Base-by-base conservation (phyloP, 371 early-diverging fungal genomes). In the Chytridiales sp. region DNA sequence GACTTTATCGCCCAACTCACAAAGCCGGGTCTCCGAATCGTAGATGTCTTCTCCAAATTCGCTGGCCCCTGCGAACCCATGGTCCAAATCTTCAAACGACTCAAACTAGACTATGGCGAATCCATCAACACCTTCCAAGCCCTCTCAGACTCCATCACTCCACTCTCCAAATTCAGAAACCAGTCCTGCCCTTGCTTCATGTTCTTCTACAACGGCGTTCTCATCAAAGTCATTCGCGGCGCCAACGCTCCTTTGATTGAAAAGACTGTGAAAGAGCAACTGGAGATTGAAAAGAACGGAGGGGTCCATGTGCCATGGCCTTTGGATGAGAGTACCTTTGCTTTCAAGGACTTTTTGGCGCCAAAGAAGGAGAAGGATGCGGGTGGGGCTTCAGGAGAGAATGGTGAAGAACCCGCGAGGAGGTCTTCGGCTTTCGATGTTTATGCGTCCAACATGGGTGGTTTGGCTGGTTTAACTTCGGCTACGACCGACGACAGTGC, bases 21-120 rank as follows among this genome's bases (percentile, higher is more conserved):
- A 1, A 69, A 69, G 46, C 59, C 67, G 3, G 69, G 77, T 3
- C 31, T 71, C 24, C n/a, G 52, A 58, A 59, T 63, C 59, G 21
- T 5, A 35, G 13, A 11, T 29, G 4, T 1, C 15, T 26, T 22
- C 30, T 19, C 82, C 19, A 76, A 79, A 47, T 82, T 74, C 67
- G 77, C 79, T 24, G 83, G 83, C 0, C 80, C 76, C 4, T 81
- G 81, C 57, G 80, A 82, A 35, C 68, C 78, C 3, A 80, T 82
- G 76, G 59, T 69, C 26, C 67, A 47, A 47, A 74, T 78, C 27
- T 78, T 80, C 59, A 82, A 80, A 58, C 56, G 78, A 19, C 51
- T 81, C 27, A 80, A 79, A 59, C 49, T 68, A 15, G 80, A 82
- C 35, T 68, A 65, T 61, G 75, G 72, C 1, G 79, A 80, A 3